Evolutionary conservation across 2,329 filamentous ascomycete genomes (phyloP).

Genomic region (Chaetothyriales sp.): DNA sequence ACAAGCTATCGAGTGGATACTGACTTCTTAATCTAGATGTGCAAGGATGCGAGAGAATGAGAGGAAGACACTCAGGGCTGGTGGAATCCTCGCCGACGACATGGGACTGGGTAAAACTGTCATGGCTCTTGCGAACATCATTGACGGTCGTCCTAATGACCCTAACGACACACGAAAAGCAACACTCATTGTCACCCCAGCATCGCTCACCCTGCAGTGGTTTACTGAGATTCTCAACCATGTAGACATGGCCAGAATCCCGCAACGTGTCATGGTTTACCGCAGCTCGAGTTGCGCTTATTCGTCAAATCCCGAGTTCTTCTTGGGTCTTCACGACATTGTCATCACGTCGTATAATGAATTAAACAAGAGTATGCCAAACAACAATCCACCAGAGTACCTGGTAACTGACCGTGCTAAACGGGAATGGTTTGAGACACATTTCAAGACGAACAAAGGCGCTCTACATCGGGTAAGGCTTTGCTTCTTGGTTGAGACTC

Average conservation of each 20-base stretch:
- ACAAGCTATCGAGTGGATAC: neutral
- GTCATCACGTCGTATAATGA: constrained; percentile 29
- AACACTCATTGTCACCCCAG: constrained; percentile 27
- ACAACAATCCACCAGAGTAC: constrained; percentile 11
- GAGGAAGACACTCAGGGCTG: constrained; percentile 16
- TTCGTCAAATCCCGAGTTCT: constrained; percentile 5
- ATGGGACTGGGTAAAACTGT: constrained; percentile 28
- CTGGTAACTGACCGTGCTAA: constrained; percentile 14
- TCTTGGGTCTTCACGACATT: constrained; percentile 16
- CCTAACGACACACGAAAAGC: constrained; percentile 15
- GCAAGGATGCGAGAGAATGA: constrained; percentile 7
- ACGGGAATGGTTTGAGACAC: constrained; percentile 17
- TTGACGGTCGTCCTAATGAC: constrained; percentile 21
- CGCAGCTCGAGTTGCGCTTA: constrained; percentile 19
- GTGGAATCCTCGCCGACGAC: constrained; percentile 28
- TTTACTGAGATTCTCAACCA: constrained; percentile 22
- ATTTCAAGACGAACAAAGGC: constrained; percentile 19
- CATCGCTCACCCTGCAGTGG: constrained; percentile 25
- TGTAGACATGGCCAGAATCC: constrained; percentile 13
- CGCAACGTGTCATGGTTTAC: constrained; percentile 16
- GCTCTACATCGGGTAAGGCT: constrained; percentile 19
- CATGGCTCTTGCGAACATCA: constrained; percentile 22
- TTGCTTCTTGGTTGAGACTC: neutral
- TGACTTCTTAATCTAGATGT: constrained; percentile 11
- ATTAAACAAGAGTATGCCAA: constrained; percentile 24